Percentiles rank a stretch among this genome's conserved stretches.
Conservation (phyloP, 75 land plant species). For the Gnetum montanum region DNA sequence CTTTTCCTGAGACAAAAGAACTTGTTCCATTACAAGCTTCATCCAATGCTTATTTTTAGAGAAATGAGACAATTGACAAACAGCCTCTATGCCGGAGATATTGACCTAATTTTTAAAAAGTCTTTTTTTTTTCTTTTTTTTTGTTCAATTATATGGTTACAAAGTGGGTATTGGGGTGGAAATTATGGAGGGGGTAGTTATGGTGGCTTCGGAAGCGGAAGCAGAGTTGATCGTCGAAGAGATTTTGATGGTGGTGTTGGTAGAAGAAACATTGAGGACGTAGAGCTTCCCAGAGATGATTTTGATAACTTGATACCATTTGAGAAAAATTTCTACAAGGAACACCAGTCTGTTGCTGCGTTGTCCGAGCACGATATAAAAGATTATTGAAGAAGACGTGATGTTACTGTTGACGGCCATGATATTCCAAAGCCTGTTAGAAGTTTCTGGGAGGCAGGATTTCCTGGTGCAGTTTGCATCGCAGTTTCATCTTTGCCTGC, state of each 20-base stretch:
- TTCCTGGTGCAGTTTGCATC: too few species aligned
- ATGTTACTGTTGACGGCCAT: constrained; percentile 84
- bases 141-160: too few species aligned
- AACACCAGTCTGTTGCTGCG: constrained; percentile 64
- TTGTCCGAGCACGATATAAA: constrained; percentile 77
- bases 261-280: constrained; percentile 17
- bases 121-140: too few species aligned
- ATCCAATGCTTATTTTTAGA: too few species aligned
- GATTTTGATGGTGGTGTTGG: constrained; percentile 16
- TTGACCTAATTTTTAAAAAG: too few species aligned
- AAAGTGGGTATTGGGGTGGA: too few species aligned
- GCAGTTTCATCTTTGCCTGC: too few species aligned
- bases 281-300: constrained; percentile 43
- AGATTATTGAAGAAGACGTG: constrained; percentile 58
- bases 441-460: constrained; percentile 64
- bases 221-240: constrained; percentile 15
- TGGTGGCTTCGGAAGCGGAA: constrained; percentile 11
- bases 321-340: constrained; percentile 94
- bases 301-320: constrained; percentile 82
- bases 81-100: too few species aligned
- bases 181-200: too few species aligned
- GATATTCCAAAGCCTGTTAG: constrained; percentile 91
- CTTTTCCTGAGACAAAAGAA: too few species aligned
- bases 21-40: too few species aligned
- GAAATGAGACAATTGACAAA: too few species aligned